These are phyloP conservation scores for Candida sojae DNA, from an alignment of 1,139 yeast species.

Conservation along the genomic window DNA sequence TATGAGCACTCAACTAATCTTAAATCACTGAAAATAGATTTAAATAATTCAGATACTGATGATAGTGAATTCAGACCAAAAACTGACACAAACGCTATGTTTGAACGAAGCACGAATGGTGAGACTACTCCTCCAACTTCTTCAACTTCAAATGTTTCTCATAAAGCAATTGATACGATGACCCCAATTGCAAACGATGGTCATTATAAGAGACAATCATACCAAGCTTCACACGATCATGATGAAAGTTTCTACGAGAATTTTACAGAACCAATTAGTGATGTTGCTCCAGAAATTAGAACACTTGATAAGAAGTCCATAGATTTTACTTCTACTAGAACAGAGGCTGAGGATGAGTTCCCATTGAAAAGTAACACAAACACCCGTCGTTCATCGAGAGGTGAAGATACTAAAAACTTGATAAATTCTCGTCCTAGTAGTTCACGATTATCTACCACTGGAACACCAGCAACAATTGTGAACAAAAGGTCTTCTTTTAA, in stretches of 20 bases:
- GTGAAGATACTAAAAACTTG: not conserved
- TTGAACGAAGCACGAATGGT: constrained; percentile 22
- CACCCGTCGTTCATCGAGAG: constrained; percentile 5
- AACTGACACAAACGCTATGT: constrained; percentile 13
- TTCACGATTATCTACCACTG: not conserved
- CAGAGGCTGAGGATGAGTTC: not conserved
- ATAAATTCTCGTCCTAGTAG: not conserved
- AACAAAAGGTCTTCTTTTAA: constrained; percentile 23
- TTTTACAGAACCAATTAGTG: constrained; percentile 11
- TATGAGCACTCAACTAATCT: not conserved
- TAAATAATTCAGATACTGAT: constrained; percentile 9
- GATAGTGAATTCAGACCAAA: constrained; percentile 8
- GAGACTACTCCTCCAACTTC: constrained; percentile 26
- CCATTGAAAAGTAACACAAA: not conserved
- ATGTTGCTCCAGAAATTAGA: constrained; percentile 7
- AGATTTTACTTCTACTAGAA: constrained; percentile 1
- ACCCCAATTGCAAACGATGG: not conserved
- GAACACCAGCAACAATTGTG: constrained; percentile 2
- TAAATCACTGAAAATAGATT: constrained; percentile 2
- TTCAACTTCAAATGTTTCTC: constrained; percentile 22
- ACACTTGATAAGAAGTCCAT: not conserved
- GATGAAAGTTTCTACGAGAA: constrained; percentile 5
- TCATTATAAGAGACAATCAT: not conserved
- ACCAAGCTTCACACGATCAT: not conserved
- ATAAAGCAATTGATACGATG: constrained; percentile 5